A percentile compares a stretch with the other conserved stretches of the same genome.
Conservation (phyloP, 2,329 filamentous ascomycete genomes). For the Coniochaeta pulveracea region DNA sequence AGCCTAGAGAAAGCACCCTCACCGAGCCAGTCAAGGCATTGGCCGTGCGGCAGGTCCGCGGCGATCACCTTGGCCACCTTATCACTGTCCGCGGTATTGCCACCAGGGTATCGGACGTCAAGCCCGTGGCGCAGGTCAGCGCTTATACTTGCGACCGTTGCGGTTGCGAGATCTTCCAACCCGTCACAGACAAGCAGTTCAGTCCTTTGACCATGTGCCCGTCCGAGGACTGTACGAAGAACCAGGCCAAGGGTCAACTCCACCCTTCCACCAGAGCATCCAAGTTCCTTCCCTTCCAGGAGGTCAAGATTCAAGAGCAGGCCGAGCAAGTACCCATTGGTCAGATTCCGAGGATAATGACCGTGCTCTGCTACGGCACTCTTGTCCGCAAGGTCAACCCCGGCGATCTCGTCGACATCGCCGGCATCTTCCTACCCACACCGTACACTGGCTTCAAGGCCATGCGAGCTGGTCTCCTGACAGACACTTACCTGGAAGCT, state of each 20-base stretch:
- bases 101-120: slow-evolving; percentile 93
- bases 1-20: slow-evolving; percentile 66
- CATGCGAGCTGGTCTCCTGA: slow-evolving; percentile 89
- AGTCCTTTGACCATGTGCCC: slow-evolving; percentile 78
- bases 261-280: slow-evolving; percentile 92
- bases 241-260: slow-evolving; percentile 87
- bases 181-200: slow-evolving; percentile 82
- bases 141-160: slow-evolving; percentile 96
- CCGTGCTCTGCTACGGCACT: slow-evolving; percentile 78
- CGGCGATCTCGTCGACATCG: slow-evolving; percentile 87
- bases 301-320: slow-evolving; percentile 97
- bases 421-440: slow-evolving; percentile 90
- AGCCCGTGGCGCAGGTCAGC: slow-evolving; percentile 94
- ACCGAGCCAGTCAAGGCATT: slow-evolving; percentile 54
- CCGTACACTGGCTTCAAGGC: slow-evolving; percentile 99
- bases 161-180: slow-evolving; percentile 95
- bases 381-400: slow-evolving; percentile 82
- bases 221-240: slow-evolving; percentile 78
- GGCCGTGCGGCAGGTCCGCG: slow-evolving; percentile 86
- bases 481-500: slow-evolving; percentile 92
- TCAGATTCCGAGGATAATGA: slow-evolving; percentile 87
- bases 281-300: slow-evolving; percentile 95
- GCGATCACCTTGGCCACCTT: slow-evolving; percentile 83
- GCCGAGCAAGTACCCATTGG: slow-evolving; percentile 98
- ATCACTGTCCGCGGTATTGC: slow-evolving; percentile 93